Evolutionary conservation across 345 rosid genomes (phyloP), one percentile per base, ranked within the genome.

Genomic region (Reutealis trisperma): DNA sequence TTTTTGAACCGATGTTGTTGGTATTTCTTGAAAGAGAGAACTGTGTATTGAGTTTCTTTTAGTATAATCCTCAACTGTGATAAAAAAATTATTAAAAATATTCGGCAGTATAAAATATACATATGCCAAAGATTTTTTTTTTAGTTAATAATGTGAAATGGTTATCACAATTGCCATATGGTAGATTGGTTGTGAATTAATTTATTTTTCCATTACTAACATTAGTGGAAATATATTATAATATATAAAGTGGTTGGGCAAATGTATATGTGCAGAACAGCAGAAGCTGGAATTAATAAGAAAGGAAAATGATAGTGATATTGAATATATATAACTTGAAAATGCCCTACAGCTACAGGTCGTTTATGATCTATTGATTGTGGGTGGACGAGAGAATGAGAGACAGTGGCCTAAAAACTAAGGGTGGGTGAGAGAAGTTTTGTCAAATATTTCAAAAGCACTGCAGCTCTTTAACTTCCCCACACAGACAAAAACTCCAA

Each of bases 401-500:
- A 22, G 58, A 79, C 72, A 66, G 70, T 52, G 21, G 5, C 34
- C 44, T 0, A 11, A 63, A 47, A 52, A 52, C 1, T 63, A 32
- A 63, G 41, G 41, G 55, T 42, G 32, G 34, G 51, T 14, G 54
- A 9, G 30, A 64, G 10, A 64, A 66, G 72, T 41, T 57, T 77
- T 79, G 83, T 86, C 84, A 80, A 84, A 80, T 76, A 68, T 72
- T 73, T 69, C 52, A 73, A 73, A 70, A 44, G 30, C 77, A 75
- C 77, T 49, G 77, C 60, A 83, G 70, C 80, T 44, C 79, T 71
- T 27, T 61, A 75, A 77, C 78, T 81, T 79, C 76, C 70, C 81
- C 64, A 66, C 70, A 27, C 27, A 71, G 77, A 79, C 84, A 79
- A 81, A 82, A 79, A 83, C 77, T 76, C 81, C 83, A 72, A 85